Percentiles rank a stretch among this genome's conserved stretches.
Conservation (phyloP, 192 early-diverging fungal species). For the Coemansia sp. region DNA sequence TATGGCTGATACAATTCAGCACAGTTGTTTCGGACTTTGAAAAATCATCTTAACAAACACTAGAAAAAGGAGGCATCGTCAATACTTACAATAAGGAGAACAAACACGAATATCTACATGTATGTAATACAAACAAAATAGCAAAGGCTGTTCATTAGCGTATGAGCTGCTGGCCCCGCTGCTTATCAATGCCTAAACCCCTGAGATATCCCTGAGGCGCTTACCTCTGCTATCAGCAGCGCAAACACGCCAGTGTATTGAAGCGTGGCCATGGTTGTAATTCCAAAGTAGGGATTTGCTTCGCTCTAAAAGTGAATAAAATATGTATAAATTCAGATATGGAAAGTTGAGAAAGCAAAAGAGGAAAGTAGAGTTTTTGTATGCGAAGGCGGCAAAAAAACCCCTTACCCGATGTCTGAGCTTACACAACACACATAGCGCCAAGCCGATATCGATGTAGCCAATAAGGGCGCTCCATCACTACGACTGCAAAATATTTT, state of each 20-base stretch:
- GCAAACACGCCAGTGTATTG: conserved; percentile 52
- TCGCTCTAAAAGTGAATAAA: background rate
- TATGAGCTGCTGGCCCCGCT: background rate
- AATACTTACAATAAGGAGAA: conserved; percentile 35
- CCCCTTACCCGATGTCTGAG: background rate
- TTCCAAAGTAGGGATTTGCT: background rate
- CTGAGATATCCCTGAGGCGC: background rate
- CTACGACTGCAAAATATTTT: background rate
- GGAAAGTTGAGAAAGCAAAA: background rate
- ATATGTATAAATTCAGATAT: background rate
- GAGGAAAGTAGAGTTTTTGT: background rate
- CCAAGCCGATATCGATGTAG: background rate
- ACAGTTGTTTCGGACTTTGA: background rate
- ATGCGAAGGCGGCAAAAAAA: background rate
- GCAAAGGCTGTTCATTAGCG: background rate
- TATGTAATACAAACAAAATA: background rate
- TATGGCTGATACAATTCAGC: background rate
- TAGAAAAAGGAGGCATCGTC: background rate
- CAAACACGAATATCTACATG: conserved; percentile 37
- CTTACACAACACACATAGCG: background rate
- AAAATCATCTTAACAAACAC: background rate
- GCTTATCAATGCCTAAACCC: background rate
- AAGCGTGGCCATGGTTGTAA: conserved; percentile 35
- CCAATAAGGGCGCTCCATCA: conserved; percentile 8
- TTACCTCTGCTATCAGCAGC: conserved; percentile 44